Percentiles rank a stretch among this genome's conserved stretches.
These are phyloP conservation scores for Microdochium nivale DNA, from an alignment of 2,329 filamentous ascomycete genomes.

Conservation along the genomic window DNA sequence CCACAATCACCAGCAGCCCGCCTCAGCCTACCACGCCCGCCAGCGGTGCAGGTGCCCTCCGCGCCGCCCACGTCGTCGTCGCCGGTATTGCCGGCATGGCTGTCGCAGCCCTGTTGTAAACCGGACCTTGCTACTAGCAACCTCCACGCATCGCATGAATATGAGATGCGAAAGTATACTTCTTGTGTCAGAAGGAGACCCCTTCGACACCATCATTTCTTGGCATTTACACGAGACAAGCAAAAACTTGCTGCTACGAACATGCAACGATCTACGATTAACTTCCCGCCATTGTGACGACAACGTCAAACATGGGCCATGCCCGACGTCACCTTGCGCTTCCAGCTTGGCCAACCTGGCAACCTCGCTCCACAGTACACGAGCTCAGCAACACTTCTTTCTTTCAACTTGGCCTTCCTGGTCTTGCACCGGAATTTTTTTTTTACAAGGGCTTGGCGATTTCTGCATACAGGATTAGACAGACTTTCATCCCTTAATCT, in stretches of 20 bases:
- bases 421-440: neutral
- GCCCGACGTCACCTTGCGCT: neutral
- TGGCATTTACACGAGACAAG: neutral
- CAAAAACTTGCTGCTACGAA: neutral
- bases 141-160: neutral
- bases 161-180: neutral
- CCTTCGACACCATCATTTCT: neutral
- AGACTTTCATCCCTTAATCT: constrained; percentile 1
- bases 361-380: neutral
- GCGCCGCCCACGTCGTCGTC: neutral
- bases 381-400: neutral
- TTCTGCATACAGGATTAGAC: neutral
- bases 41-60: neutral
- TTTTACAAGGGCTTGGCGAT: neutral
- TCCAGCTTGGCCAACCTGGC: neutral
- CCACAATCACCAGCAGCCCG: neutral
- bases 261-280: neutral
- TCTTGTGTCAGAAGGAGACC: neutral
- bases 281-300: neutral
- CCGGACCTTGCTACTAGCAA: neutral
- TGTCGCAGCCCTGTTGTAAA: neutral
- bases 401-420: neutral
- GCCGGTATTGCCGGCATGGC: neutral
- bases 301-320: neutral
- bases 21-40: neutral